phyloP scores from a whole-genome alignment of 768 basidiomycete species.

The Hericium alpestre region DNA sequence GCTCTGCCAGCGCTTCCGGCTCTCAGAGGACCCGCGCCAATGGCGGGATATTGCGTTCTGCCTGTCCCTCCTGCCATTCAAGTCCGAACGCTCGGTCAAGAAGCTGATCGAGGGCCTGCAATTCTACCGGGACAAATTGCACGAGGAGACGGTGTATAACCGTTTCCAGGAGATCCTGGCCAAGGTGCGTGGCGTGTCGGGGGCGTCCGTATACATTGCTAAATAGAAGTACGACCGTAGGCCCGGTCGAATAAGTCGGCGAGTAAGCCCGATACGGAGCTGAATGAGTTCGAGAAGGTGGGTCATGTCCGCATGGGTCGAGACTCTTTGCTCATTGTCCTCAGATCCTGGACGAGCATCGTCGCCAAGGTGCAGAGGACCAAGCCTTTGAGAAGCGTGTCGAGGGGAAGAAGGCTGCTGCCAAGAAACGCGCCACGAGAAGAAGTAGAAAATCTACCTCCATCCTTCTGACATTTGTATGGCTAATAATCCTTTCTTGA shows the following conservation, averaged over 20 bases:
- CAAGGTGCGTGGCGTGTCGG: constrained; percentile 40
- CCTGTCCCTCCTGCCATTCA: constrained; percentile 88
- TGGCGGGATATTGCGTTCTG: constrained; percentile 98
- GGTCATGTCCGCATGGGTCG: neutral
- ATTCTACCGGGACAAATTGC: constrained; percentile 92
- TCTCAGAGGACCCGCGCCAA: constrained; percentile 81
- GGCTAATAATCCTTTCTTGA: neutral
- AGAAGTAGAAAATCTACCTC: constrained; percentile 24
- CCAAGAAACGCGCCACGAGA: constrained; percentile 57
- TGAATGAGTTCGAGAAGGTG: constrained; percentile 90
- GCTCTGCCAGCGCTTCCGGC: constrained; percentile 88
- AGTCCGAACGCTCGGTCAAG: constrained; percentile 92
- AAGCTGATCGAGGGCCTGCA: constrained; percentile 89
- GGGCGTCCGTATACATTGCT: constrained; percentile 3
- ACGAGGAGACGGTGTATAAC: constrained; percentile 72
- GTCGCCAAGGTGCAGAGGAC: constrained; percentile 81
- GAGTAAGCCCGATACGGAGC: constrained; percentile 85
- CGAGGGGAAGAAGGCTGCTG: constrained; percentile 70
- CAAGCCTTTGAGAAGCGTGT: constrained; percentile 83
- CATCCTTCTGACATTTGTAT: neutral
- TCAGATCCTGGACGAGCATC: constrained; percentile 78
- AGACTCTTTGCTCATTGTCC: neutral
- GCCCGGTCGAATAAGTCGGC: constrained; percentile 85
- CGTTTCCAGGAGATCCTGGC: constrained; percentile 83
- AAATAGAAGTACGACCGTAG: constrained; percentile 21